Percentiles rank a stretch among this genome's conserved stretches.
These are phyloP conservation scores for Carex sylvatica DNA, from an alignment of 202 grass and related monocot genomes.

Conservation along the genomic window DNA sequence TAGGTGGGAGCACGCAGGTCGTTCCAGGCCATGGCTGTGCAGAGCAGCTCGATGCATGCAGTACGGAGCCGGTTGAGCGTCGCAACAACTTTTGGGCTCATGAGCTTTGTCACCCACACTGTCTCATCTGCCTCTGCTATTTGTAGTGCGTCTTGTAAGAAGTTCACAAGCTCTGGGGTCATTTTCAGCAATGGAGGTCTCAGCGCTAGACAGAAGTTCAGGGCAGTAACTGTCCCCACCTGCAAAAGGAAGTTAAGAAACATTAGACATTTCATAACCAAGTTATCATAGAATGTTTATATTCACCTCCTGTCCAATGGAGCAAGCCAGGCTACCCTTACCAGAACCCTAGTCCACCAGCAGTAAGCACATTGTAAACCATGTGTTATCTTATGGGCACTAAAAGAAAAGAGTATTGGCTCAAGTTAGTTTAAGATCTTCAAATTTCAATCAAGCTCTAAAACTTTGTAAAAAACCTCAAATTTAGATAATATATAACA, in stretches of 20 bases:
- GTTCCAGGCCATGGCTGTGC: constrained; percentile 98
- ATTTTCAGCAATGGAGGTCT: constrained; percentile 96
- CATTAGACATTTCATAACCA: constrained; percentile 6
- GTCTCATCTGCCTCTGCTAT: constrained; percentile 99
- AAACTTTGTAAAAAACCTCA: not conserved
- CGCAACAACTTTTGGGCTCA: constrained; percentile 87
- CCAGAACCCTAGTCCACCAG: not conserved
- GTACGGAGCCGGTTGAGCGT: constrained; percentile 95
- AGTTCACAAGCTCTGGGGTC: constrained; percentile 79
- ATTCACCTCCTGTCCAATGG: not conserved
- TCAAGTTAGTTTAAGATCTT: constrained; percentile 7
- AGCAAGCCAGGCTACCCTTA: not conserved
- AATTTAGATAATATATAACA: not conserved
- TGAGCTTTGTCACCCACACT: constrained; percentile 90
- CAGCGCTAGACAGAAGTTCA: constrained; percentile 95
- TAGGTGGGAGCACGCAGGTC: constrained; percentile 86
- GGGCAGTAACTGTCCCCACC: constrained; percentile 94
- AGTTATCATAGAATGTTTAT: not conserved
- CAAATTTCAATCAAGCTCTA: constrained; percentile 14
- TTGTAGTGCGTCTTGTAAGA: constrained; percentile 98
- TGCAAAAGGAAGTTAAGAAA: constrained; percentile 33
- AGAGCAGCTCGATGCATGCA: constrained; percentile 94
- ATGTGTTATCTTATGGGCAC: constrained; percentile 5
- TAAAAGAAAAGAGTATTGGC: not conserved
- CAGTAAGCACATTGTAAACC: not conserved